phyloP scores from a whole-genome alignment of 352 stramenopile genomes.

The Globisporangium ultimum region DNA sequence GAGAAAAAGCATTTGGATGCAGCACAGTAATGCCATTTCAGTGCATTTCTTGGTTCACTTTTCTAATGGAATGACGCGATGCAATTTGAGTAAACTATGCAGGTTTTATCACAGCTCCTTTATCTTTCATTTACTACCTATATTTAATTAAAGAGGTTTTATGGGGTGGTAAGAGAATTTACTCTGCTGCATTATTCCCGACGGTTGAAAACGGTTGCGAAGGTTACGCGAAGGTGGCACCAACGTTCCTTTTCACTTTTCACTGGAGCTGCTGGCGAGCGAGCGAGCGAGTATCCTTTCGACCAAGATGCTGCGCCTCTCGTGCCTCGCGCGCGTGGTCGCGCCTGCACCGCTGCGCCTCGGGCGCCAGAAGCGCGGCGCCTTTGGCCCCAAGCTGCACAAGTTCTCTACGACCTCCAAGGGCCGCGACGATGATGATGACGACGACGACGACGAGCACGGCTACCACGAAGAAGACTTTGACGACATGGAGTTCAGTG shows the following conservation, averaged over 20 bases:
- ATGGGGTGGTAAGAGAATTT: not conserved
- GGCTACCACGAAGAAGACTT: constrained; percentile 41
- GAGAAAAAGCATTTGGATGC: no score
- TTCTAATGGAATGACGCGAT: no score
- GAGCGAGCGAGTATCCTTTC: not conserved
- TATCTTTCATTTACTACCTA: no score
- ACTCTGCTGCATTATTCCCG: not conserved
- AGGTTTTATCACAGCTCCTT: not conserved
- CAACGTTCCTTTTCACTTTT: not conserved
- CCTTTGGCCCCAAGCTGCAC: constrained; percentile 14
- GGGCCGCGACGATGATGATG: not conserved
- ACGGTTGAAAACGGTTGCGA: not conserved
- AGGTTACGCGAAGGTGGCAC: not conserved
- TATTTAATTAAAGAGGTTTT: not conserved
- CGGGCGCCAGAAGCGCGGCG: constrained; percentile 13
- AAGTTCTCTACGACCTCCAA: constrained; percentile 9
- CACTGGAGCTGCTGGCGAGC: not conserved
- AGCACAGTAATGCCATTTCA: no score
- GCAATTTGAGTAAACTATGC: not conserved
- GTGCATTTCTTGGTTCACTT: no score
- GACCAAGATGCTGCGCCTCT: constrained; percentile 51
- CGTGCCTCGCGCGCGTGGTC: constrained; percentile 45
- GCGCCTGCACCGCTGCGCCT: constrained; percentile 36
- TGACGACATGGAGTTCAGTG: constrained; percentile 36
- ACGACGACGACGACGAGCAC: constrained; percentile 33